These are phyloP conservation scores for Cotoneaster glaucophyllus DNA, from an alignment of 306 rosid species.

Conservation along the genomic window DNA sequence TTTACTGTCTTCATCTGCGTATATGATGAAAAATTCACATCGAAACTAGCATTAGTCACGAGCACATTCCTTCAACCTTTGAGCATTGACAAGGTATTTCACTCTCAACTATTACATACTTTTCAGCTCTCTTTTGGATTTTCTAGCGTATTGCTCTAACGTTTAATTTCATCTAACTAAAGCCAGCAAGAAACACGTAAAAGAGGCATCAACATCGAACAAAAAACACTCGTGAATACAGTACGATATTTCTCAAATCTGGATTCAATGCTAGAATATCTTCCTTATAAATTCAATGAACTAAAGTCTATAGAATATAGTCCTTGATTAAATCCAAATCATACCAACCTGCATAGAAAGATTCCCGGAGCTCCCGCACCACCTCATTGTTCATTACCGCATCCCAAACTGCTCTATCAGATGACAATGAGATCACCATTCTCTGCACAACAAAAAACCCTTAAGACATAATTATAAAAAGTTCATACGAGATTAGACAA, in stretches of 20 bases:
- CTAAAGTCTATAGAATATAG: too few relatives aligned
- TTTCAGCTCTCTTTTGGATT: not conserved
- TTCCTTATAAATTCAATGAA: not conserved
- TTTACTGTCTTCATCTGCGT: constrained; percentile 26
- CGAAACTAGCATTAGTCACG: not conserved
- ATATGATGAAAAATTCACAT: not conserved
- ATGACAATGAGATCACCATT: constrained; percentile 66
- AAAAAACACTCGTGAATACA: not conserved
- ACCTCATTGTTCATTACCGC: constrained; percentile 69
- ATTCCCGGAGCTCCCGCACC: constrained; percentile 57
- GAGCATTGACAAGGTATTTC: not conserved
- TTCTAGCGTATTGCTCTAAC: not conserved
- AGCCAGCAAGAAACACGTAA: not conserved
- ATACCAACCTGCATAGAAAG: constrained; percentile 44
- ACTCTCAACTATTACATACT: not conserved
- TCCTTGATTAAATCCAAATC: not conserved
- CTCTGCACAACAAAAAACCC: constrained; percentile 32
- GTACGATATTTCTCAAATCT: not conserved
- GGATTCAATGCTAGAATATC: not conserved
- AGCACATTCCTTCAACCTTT: not conserved
- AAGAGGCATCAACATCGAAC: not conserved
- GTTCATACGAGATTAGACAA: not conserved
- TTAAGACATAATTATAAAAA: not conserved
- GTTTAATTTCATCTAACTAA: not conserved
- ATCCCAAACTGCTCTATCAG: constrained; percentile 74